Evolutionary conservation across 768 basidiomycete genomes (phyloP).

Genomic region (Coprinopsis strossmayeri): DNA sequence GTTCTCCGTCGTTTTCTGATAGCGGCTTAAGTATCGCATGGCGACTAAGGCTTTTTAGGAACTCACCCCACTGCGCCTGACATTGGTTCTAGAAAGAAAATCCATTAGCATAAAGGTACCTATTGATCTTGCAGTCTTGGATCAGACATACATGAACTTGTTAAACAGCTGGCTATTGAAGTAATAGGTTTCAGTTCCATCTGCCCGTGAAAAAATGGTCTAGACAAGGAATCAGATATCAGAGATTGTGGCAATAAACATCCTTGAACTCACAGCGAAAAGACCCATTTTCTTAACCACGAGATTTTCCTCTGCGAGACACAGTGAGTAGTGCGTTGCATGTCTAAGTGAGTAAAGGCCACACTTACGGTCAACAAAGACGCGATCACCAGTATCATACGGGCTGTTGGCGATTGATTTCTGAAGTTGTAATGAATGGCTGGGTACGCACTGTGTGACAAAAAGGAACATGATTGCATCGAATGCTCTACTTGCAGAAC

Average conservation of each 20-base stretch:
- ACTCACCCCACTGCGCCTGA: conserved; percentile 61
- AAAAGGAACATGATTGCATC: conserved; percentile 80
- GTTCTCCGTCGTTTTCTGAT: conserved; percentile 60
- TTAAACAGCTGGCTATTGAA: conserved; percentile 72
- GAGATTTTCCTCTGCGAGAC: conserved; percentile 54
- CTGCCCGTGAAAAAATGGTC: conserved; percentile 65
- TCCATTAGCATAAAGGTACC: not conserved
- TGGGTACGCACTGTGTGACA: conserved; percentile 76
- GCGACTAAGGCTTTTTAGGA: conserved; percentile 9
- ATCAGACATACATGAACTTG: conserved; percentile 58
- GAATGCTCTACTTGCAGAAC: conserved; percentile 62
- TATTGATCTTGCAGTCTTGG: not conserved
- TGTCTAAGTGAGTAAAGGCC: not conserved
- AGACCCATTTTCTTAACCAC: conserved; percentile 78
- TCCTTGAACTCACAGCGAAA: conserved; percentile 46
- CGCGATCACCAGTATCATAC: conserved; percentile 79
- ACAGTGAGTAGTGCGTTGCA: not conserved
- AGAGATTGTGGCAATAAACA: conserved; percentile 3
- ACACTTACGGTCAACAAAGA: conserved; percentile 56
- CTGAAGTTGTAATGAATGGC: no score
- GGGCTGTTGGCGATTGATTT: conserved; percentile 44
- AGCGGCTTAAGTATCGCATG: not conserved
- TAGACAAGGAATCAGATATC: conserved; percentile 14
- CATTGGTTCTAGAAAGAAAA: conserved; percentile 46
- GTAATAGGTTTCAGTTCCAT: conserved; percentile 77